These are phyloP conservation scores for Yamadazyma friedrichii DNA, from an alignment of 1,139 yeast species.

Conservation along the genomic window DNA sequence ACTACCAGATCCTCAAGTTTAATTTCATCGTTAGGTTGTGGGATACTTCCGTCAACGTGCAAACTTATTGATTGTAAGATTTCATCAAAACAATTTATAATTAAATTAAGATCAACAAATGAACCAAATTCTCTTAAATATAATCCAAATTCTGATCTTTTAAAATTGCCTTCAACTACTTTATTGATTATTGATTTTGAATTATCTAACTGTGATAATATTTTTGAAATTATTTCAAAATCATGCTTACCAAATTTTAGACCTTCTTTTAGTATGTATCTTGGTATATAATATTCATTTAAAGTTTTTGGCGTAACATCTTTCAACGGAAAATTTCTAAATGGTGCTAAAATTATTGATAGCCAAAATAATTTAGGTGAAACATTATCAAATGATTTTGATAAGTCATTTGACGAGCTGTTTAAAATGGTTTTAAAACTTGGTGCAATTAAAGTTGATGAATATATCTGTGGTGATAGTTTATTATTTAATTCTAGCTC, in stretches of 20 bases:
- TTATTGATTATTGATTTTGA: slow-evolving; percentile 13
- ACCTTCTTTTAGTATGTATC: slow-evolving; percentile 62
- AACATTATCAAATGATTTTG: slow-evolving; percentile 5
- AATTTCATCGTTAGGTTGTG: slow-evolving; percentile 12
- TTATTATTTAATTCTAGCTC: background rate
- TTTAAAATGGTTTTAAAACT: background rate
- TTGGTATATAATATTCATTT: slow-evolving; percentile 22
- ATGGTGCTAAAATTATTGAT: slow-evolving; percentile 48
- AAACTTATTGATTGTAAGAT: slow-evolving; percentile 13
- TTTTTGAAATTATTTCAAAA: slow-evolving; percentile 48
- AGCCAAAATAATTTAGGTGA: slow-evolving; percentile 43
- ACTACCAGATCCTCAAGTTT: slow-evolving; percentile 2
- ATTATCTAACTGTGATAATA: slow-evolving; percentile 22
- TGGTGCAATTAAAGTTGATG: slow-evolving; percentile 3
- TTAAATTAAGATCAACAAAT: slow-evolving; percentile 46
- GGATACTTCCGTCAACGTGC: slow-evolving; percentile 5
- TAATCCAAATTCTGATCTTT: slow-evolving; percentile 62
- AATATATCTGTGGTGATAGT: slow-evolving; percentile 2
- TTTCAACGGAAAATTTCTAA: slow-evolving; percentile 36
- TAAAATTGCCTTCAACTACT: slow-evolving; percentile 20
- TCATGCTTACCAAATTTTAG: slow-evolving; percentile 63
- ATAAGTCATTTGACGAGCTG: background rate
- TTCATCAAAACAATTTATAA: slow-evolving; percentile 32
- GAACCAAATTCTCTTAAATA: slow-evolving; percentile 55
- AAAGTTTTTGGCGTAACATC: slow-evolving; percentile 26